A percentile compares a stretch with the other conserved stretches of the same genome.
Evolutionary conservation across 2,329 filamentous ascomycete genomes (phyloP).

Genomic region (Leptographium wingfieldii): DNA sequence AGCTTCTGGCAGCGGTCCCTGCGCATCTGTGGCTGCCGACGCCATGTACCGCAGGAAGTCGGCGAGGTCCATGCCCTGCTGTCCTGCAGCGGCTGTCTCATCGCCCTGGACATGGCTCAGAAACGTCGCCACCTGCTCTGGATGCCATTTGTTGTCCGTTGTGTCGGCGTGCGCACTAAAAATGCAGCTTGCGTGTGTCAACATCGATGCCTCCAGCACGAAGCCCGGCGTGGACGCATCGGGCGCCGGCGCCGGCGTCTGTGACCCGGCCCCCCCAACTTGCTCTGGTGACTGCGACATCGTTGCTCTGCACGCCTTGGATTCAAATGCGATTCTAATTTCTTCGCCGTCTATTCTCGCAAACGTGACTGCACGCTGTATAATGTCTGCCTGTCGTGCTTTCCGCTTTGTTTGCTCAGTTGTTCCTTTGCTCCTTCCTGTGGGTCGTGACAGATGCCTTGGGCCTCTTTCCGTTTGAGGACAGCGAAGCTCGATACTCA

Average conservation of each 20-base stretch:
- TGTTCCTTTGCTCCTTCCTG: too few relatives aligned
- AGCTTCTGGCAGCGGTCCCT: slow-evolving; percentile 23
- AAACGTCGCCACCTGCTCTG: slow-evolving; percentile 32
- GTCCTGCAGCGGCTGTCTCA: slow-evolving; percentile 13
- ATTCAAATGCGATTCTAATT: too few relatives aligned
- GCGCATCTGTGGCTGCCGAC: slow-evolving; percentile 31
- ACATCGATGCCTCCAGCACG: slow-evolving; percentile 24
- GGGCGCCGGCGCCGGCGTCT: background rate
- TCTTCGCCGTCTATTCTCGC: too few relatives aligned
- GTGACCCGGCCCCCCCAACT: background rate
- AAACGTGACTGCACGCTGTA: too few relatives aligned
- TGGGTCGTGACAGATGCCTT: too few relatives aligned
- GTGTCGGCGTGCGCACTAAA: slow-evolving; percentile 31
- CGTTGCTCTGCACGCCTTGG: background rate
- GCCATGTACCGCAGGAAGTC: slow-evolving; percentile 45
- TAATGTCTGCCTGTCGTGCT: too few relatives aligned
- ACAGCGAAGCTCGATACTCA: too few relatives aligned
- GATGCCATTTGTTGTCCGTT: slow-evolving; percentile 29
- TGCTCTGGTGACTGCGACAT: background rate
- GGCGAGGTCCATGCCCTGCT: slow-evolving; percentile 31
- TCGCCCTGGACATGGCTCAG: slow-evolving; percentile 34
- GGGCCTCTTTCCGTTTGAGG: too few relatives aligned
- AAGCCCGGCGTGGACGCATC: background rate
- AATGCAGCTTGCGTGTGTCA: slow-evolving; percentile 32
- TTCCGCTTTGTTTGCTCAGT: too few relatives aligned